phyloP scores from a whole-genome alignment of 2,329 filamentous ascomycete species.

The Fusarium marasasianum region DNA sequence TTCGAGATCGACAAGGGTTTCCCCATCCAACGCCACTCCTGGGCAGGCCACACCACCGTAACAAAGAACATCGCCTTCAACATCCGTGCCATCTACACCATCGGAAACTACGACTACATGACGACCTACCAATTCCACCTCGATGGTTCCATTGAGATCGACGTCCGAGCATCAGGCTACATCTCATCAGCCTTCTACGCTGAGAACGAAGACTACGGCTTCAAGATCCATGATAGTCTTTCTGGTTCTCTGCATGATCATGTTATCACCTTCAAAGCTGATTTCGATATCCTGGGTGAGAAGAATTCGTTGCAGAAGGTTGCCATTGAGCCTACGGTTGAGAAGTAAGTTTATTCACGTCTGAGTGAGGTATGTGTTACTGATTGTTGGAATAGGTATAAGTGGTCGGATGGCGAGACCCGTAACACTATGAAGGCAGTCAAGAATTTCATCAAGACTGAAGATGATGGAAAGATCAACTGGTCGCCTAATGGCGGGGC shows the following conservation, averaged over 20 bases:
- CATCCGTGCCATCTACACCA: slow-evolving; percentile 2
- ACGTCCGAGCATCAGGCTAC: not conserved
- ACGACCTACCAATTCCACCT: not conserved
- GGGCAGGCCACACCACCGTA: not conserved
- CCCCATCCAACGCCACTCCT: slow-evolving; percentile 3
- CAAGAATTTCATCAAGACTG: not conserved
- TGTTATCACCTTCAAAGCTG: not conserved
- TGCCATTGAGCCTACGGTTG: not conserved
- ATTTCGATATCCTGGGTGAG: not conserved
- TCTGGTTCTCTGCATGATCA: not conserved
- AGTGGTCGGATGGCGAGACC: not conserved
- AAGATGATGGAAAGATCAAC: not conserved
- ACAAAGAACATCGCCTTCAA: slow-evolving; percentile 7
- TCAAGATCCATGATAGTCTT: slow-evolving; percentile 1
- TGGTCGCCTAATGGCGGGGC: not conserved
- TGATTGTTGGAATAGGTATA: not conserved
- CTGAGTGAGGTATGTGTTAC: accelerated
- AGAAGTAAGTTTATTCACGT: not conserved
- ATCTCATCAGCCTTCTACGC: slow-evolving; percentile 1
- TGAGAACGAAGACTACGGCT: not conserved
- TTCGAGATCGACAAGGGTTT: slow-evolving; percentile 6
- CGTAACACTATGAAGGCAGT: not conserved
- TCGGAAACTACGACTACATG: slow-evolving; percentile 10
- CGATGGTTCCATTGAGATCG: not conserved
- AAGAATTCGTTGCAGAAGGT: not conserved